These are phyloP conservation scores for Dendrobium catenatum DNA, from an alignment of 106 monocot genomes.

Conservation along the genomic window DNA sequence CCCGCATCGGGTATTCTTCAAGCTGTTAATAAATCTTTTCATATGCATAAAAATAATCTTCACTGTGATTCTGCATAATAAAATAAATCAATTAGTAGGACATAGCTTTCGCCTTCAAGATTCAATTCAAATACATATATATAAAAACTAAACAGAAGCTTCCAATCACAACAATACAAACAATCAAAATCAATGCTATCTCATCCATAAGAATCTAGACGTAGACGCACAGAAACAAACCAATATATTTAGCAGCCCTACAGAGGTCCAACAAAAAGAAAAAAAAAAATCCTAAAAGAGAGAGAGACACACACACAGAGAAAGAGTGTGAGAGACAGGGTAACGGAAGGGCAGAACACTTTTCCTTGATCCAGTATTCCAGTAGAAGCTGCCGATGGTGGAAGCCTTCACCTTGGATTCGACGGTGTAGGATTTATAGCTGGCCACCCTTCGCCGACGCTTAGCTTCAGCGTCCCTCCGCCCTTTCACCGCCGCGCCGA, in stretches of 20 bases:
- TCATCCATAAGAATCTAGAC: background rate
- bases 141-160: background rate
- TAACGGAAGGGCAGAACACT: background rate
- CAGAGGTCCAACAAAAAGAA: background rate
- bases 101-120: background rate
- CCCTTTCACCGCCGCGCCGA: background rate
- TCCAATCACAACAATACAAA: background rate
- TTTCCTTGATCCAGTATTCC: constrained; percentile 13
- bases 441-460: constrained; percentile 14
- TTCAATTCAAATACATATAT: background rate
- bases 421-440: constrained; percentile 16
- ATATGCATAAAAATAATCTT: no score
- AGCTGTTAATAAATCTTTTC: no score
- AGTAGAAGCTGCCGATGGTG: background rate
- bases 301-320: background rate
- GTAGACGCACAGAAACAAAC: background rate
- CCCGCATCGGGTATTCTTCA: no score
- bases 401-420: constrained; percentile 17
- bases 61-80: background rate
- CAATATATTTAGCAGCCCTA: background rate
- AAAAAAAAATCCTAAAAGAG: background rate
- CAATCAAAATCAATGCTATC: background rate
- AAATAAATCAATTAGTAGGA: background rate
- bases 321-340: background rate
- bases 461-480: constrained; percentile 16